Base-by-base conservation (phyloP, 345 rosid species). In the Eucalyptus erythrocorys region DNA sequence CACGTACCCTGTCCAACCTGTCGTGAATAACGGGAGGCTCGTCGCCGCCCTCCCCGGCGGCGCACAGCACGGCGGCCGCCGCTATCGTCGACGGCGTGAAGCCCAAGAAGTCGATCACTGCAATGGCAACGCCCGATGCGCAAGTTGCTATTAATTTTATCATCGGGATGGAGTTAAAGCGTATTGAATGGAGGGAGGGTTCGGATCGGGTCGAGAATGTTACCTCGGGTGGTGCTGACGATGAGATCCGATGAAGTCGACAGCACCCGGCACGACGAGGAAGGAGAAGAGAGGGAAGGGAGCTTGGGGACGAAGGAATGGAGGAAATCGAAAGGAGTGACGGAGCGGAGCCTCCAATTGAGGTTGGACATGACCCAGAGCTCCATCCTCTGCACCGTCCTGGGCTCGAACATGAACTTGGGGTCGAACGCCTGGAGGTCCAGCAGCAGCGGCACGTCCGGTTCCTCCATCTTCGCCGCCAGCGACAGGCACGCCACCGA, bases 381-480 rank as follows among this genome's bases (percentile, higher is more conserved):
- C 95, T 95, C 96, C 95, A 95, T 95, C 87, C 94, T 86, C 89
- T 92, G 96, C 43, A 95, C 89, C 43, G 92, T 94, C 88, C 61
- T 89, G 87, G 96, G 93, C 85, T 93, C 93, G 86, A 95, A 95
- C 45, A 94, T 82, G 91, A 92, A 94, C 90, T 91, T 93, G 86
- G 97, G 94, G 30, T 93, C 94, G 55, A 92, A 89, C 13, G 92
- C 49, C 86, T 95, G 95, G 64, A 95, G 94, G 92, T 93, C 94
- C 88, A 92, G 24, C 30, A 95, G 87, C 68, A 91, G 59, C 86
- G 97, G 97, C 88, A 93, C 95, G 40, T 86, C 85, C 17, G 89
- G 86, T 87, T 95, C 97, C 91, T 92, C 97, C 94, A 95, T 93
- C 89, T 95, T 95, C 76, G 95, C 97, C 27, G 97, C 97, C 85